Evolutionary conservation across 83 land plant species (phyloP), one percentile per base, ranked within the genome.

Genomic region (Isoetes engelmannii): DNA sequence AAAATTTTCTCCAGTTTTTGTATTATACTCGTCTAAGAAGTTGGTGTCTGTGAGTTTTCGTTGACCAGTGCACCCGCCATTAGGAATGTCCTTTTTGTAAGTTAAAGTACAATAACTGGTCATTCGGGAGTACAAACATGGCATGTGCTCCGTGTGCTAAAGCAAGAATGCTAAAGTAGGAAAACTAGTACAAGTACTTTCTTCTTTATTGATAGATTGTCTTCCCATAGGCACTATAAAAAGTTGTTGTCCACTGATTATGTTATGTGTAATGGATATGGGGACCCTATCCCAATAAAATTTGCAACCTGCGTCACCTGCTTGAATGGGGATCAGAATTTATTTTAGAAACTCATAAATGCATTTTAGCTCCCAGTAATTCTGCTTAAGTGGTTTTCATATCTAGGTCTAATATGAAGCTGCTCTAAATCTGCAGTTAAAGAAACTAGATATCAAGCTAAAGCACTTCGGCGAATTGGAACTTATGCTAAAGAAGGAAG

Each of bases 371-470:
- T 28, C 37, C 37, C 37, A 28, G 37, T 28, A 28, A 28, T 28
- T 28, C 37, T 28, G 37, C 2, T 17, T 12, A 12, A 51, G 0
- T 12, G 13, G 3, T 51, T 12, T 51, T 1, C 55, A 51, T 17
- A 51, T 17, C 15, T 17, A 51, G 15, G 3, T 17, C 13, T 17
- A 12, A 51, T 12, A 12, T 12, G 55, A 15, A 15, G 13, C 15
- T 51, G 13, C 55, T 51, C 55, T 17, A 28, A 28, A 28, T 8
- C 55, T 88, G 84, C 89, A 92, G 98, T 65, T 87, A 58, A 81
- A 74, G 44, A 92, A 92, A 75, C 44, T 92, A 79, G 98, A 92
- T 70, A 69, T 72, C 43, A 92, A 92, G 72, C 58, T 92, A 75
- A 74, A 84, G 60, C 70, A 80, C 62, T 89, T 87, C 48, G 57